Percentiles rank a stretch among this genome's conserved stretches.
These are phyloP conservation scores for Aspergillus sergii DNA, from an alignment of 2,329 filamentous ascomycete species.

Conservation along the genomic window DNA sequence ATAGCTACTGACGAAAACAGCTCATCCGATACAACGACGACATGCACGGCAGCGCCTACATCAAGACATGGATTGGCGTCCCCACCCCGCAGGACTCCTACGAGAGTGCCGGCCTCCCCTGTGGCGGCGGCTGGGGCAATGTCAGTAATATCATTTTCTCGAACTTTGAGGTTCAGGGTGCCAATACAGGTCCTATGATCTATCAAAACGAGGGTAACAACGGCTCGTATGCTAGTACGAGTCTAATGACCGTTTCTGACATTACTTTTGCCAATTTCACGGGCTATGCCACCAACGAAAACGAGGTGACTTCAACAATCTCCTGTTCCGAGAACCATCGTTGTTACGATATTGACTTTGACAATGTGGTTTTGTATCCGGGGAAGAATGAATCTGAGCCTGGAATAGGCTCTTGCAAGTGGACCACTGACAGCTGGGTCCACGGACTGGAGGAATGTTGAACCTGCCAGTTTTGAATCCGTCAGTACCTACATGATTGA, in stretches of 20 bases:
- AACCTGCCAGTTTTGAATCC: background rate
- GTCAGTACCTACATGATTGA: background rate
- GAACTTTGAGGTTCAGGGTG: constrained; percentile 54
- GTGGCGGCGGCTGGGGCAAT: constrained; percentile 58
- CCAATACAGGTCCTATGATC: constrained; percentile 49
- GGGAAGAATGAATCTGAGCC: constrained; percentile 34
- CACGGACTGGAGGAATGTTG: constrained; percentile 34
- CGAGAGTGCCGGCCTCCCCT: constrained; percentile 52
- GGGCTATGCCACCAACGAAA: constrained; percentile 45
- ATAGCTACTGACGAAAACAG: constrained; percentile 10
- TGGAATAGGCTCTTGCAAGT: constrained; percentile 41
- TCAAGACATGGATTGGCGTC: constrained; percentile 60
- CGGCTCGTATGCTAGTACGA: constrained; percentile 52
- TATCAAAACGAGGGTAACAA: constrained; percentile 55
- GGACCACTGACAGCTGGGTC: constrained; percentile 41
- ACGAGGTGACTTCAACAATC: constrained; percentile 43
- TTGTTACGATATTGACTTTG: constrained; percentile 54
- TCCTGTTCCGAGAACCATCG: constrained; percentile 53
- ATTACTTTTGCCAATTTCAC: constrained; percentile 56
- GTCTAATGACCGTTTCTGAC: constrained; percentile 54
- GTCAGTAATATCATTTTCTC: constrained; percentile 55
- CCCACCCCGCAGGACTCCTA: constrained; percentile 51
- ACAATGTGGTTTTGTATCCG: constrained; percentile 43
- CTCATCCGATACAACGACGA: constrained; percentile 51
- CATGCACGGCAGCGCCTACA: constrained; percentile 54